Base-by-base conservation (phyloP, 1,284 basidiomycete genomes). In the Rhodofomes roseus region DNA sequence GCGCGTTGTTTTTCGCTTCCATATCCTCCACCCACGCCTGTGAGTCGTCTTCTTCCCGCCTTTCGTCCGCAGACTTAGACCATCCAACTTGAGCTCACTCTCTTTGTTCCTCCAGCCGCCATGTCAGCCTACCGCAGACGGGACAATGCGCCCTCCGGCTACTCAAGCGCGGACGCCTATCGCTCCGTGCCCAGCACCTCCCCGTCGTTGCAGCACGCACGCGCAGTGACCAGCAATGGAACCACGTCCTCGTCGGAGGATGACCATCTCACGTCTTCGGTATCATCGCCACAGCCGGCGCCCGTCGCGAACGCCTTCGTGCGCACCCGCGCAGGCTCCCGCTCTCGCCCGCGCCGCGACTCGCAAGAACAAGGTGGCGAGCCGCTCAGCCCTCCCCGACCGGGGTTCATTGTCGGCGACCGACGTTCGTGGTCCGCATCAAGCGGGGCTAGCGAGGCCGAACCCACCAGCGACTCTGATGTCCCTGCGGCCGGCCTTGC, bases 141-240 rank as follows among this genome's bases (percentile, higher is more conserved):
- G 53, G 70, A 70, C 56, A 55, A 64, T 37, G 34, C 62, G 16
- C 59, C 60, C 55, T 50, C 41, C 36, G 65, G 62, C 50, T 67
- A 73, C 63, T 70, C 70, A 25, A 66, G 63, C 34, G 69, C 71
- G 34, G 71, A 72, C 63, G 69, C 69, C 48, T 71, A 72, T 51
- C 69, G 71, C 58, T 52, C 67, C 18, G 56, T 71, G 18, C 62
- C 64, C 55, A 62, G 64, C 31, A 62, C 65, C 22, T 56, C 66
- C 39, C 63, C 67, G 41, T 62, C 63, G 46, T 51, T 60, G 51
- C 59, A 63, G 18, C 62, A 61, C 58, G 62, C 66, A 1, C 57
- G 60, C 52, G 60, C 46, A 34, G 56, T 57, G 62, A 37, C 8
- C 23, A 54, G 31, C 40, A 60, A 60, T 55, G 52, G 46, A 43